These are phyloP conservation scores for Olyra latifolia DNA, from an alignment of 176 grass and related monocot genomes.

Conservation along the genomic window DNA sequence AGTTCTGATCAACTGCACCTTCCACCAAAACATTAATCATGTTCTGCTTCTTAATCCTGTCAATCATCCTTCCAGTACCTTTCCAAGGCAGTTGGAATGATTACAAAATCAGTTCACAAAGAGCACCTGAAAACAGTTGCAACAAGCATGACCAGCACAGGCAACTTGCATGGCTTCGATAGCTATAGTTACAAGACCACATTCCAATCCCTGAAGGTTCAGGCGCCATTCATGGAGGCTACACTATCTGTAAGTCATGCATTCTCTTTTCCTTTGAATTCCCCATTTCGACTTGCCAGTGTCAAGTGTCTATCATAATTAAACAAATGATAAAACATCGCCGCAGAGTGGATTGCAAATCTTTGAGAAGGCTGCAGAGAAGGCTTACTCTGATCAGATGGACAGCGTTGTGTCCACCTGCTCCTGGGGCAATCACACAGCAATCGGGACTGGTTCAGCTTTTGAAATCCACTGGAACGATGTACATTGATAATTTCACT, in stretches of 20 bases:
- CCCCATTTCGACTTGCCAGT: background rate
- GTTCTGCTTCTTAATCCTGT: background rate
- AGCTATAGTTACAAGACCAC: conserved; percentile 49
- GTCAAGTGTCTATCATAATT: background rate
- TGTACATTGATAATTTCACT: conserved; percentile 18
- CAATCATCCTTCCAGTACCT: conserved; percentile 47
- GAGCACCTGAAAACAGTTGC: conserved; percentile 56
- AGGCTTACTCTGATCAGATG: conserved; percentile 54
- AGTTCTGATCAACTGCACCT: conserved; percentile 14
- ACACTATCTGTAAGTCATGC: conserved; percentile 53
- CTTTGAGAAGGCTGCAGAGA: conserved; percentile 62
- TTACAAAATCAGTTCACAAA: conserved; percentile 58
- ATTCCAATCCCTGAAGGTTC: conserved; percentile 54
- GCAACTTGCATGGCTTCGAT: conserved; percentile 60
- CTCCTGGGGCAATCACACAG: conserved; percentile 54
- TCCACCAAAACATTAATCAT: conserved; percentile 13
- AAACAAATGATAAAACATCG: conserved; percentile 24
- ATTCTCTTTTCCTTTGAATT: conserved; percentile 12
- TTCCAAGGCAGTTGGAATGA: conserved; percentile 48
- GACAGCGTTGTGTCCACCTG: conserved; percentile 57
- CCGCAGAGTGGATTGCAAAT: conserved; percentile 50
- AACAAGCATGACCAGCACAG: conserved; percentile 68
- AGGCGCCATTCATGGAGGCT: conserved; percentile 59
- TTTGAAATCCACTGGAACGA: conserved; percentile 69
- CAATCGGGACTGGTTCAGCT: conserved; percentile 54